Base-by-base conservation (phyloP, 2,329 filamentous ascomycete species). In the Aureobasidium sp. region DNA sequence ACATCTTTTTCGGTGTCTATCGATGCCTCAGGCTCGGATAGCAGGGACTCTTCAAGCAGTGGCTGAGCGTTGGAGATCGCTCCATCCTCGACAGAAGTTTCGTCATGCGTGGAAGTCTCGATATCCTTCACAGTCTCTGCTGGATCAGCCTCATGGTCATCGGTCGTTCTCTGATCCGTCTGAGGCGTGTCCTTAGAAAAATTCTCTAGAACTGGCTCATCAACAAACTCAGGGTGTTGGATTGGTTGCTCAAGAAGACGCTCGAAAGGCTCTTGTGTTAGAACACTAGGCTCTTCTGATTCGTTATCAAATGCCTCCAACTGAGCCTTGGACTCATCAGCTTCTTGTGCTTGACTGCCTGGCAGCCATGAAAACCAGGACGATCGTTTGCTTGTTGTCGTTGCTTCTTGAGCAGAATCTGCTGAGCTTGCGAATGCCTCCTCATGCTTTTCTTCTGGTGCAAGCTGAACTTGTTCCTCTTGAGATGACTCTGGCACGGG, bases 331-430 rank as follows among this genome's bases (percentile, higher is more conserved):
- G 19, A 3, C 2, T 29, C 8, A 19, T 57, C 40, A 5, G 10
- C 21, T 19, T 21, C 15, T 13, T 57, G 53, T 15, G 21, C 4
- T 19, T 25, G 46, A 25, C 27, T n/a, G 13, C 57, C 57, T 40
- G 57, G 57, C 5, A 60, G 46, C 57, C 57, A 60, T 2, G 57
- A 60, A 27, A 60, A 45, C 45, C 45, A 60, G 19, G 45, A 50
- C 11, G 37, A 50, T 35, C 46, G 37, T 33, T 57, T 58, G 31
- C 19, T 45, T 5, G 31, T 37, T 21, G 38, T 17, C 10, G 11
- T 15, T 37, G 23, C 29, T 21, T 3, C 10, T 21, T 19, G 25
- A 7, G 7, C 6, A n/a, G 33, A 3, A 10, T 10, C 11, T 38
- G 17, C 31, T 37, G 31, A 9, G 15, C 19, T 38, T n/a, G 31